Evolutionary conservation across 1,284 basidiomycete species (phyloP), one percentile per base, ranked within the genome.

Genomic region (Ganoderma leucocontextum): DNA sequence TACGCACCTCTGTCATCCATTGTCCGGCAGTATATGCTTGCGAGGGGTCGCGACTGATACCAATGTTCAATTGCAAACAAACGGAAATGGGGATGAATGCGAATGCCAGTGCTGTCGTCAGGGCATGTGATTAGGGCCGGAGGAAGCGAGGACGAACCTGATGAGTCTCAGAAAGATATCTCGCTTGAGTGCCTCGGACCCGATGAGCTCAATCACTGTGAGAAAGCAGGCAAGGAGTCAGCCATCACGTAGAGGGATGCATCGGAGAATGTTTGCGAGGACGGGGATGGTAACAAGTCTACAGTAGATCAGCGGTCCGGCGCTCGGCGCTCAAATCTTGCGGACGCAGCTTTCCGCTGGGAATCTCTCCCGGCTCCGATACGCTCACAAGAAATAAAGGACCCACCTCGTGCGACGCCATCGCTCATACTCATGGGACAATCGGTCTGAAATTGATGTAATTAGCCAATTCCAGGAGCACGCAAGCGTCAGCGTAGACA

Each of bases 381-480:
- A 19, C 15, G 33, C 29, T 29, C 15, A 25, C 12, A 2, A 2
- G 10, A 49, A 7, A 60, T 33, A 64, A 13, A 33, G 36, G 36
- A 72, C 74, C 9, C 52, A 85, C 86, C 83, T 74, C 91, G 81
- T 5, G 92, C 91, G 42, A 85, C 85, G 0, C 92, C 93, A 75
- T 95, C 93, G 0, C 91, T 91, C 93, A 94, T 94, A 53, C 87
- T 89, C 71, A 93, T 79, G 1, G 92, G 91, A 68, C 91, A 93
- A 67, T 89, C 86, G 12, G 89, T 82, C 88, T 91, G 62, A 22
- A 33, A 17, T 41, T 35, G 9, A 38, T 29, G 36, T 22, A 29
- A 33, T 53, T 47, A n/a, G 36, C 22, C 38, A n/a, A 3, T 38
- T 25, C 2, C 25, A 62, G 57, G 64, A 38, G 61, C 13, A 19